These are phyloP conservation scores for Aspergillus funiculosus DNA, from an alignment of 495 filamentous ascomycete genomes.

Conservation along the genomic window DNA sequence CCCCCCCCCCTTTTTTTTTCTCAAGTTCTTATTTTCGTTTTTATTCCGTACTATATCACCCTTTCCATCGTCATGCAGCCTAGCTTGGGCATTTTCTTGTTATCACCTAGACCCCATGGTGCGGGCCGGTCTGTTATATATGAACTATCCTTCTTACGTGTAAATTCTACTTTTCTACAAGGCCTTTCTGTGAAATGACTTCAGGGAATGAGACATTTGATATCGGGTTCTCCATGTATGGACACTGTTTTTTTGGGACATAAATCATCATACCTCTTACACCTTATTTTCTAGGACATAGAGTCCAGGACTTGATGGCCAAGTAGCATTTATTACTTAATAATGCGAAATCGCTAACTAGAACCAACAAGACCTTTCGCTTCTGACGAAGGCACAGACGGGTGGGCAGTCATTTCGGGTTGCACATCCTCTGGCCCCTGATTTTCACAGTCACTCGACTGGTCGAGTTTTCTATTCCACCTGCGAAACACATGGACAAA, in stretches of 20 bases:
- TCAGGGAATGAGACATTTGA: background rate
- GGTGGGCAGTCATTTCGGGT: background rate
- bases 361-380: background rate
- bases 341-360: background rate
- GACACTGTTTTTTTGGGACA: too few species aligned
- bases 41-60: constrained; percentile 4
- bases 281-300: too few species aligned
- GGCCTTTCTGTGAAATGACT: background rate
- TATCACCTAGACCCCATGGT: constrained; percentile 4
- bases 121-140: constrained; percentile 9
- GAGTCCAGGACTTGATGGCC: background rate
- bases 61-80: background rate
- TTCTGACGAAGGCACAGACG: background rate
- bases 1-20: constrained; percentile 6
- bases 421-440: constrained; percentile 1
- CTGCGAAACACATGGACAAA: constrained; percentile 48
- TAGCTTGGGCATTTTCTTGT: background rate
- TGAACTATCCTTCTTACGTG: constrained; percentile 12
- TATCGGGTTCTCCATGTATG: too few species aligned
- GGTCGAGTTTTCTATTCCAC: constrained; percentile 25
- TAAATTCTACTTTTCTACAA: constrained; percentile 13
- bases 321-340: constrained; percentile 4
- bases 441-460: constrained; percentile 19
- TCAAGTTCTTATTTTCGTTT: constrained; percentile 17
- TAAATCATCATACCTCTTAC: too few species aligned